A percentile compares a stretch with the other conserved stretches of the same genome.
Evolutionary conservation across 176 grass and related monocot species (phyloP).

Genomic region (Ensete glaucum): DNA sequence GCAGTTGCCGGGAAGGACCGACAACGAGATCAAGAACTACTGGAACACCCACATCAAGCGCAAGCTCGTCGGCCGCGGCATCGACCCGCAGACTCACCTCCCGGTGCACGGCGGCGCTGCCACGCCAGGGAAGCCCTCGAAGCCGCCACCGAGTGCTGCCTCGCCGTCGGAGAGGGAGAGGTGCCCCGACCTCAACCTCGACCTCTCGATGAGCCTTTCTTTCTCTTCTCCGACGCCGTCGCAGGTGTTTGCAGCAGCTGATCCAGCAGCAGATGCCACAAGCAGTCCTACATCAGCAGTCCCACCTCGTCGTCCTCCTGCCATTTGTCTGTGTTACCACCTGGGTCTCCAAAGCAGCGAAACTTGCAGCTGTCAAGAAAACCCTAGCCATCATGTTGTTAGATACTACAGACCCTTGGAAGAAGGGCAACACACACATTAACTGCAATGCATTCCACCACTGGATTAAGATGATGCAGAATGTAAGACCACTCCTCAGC

Average conservation of each 20-base stretch:
- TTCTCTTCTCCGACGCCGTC: neutral
- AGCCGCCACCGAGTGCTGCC: neutral
- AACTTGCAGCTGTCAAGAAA: neutral
- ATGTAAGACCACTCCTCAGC: too few species aligned
- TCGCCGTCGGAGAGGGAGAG: neutral
- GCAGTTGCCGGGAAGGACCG: neutral
- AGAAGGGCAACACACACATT: neutral
- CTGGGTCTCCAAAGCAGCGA: neutral
- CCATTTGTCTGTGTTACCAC: neutral
- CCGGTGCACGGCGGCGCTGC: neutral
- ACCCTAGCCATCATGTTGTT: neutral
- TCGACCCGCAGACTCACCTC: neutral
- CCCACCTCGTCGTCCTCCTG: neutral
- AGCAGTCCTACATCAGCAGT: too few species aligned
- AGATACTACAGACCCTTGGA: neutral
- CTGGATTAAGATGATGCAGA: too few species aligned
- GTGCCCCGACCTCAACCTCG: slow-evolving; percentile 11
- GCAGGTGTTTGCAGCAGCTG: neutral
- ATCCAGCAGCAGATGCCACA: too few species aligned
- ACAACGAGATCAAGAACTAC: neutral
- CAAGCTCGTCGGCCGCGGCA: neutral
- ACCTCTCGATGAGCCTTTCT: neutral
- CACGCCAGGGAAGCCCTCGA: too few species aligned
- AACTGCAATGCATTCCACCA: neutral
- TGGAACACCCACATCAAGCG: slow-evolving; percentile 3